Percentiles rank a stretch among this genome's conserved stretches.
These are phyloP conservation scores for Entrophospora sp. DNA, from an alignment of 192 early-diverging fungal species.

Conservation along the genomic window DNA sequence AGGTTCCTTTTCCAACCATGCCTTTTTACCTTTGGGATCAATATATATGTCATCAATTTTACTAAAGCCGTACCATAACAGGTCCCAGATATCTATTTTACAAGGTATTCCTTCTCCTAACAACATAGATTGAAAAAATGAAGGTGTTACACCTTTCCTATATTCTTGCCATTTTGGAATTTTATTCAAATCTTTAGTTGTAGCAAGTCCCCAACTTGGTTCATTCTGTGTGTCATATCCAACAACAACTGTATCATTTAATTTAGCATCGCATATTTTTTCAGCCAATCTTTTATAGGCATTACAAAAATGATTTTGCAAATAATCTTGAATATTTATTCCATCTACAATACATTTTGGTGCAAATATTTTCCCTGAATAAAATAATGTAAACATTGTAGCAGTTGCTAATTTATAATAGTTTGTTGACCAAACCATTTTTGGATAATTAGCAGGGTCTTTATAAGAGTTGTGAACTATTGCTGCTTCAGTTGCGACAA, in stretches of 20 bases:
- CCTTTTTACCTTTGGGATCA: slow-evolving; percentile 36
- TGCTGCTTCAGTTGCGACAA: slow-evolving; percentile 67
- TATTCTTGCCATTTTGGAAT: slow-evolving; percentile 34
- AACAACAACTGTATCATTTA: slow-evolving; percentile 43
- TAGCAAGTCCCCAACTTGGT: slow-evolving; percentile 47
- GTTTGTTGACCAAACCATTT: slow-evolving; percentile 80
- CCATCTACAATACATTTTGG: slow-evolving; percentile 45
- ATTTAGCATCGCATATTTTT: slow-evolving; percentile 30
- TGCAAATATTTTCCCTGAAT: slow-evolving; percentile 64
- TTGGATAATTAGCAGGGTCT: slow-evolving; percentile 21
- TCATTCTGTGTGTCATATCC: slow-evolving; percentile 81
- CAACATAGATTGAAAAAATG: slow-evolving; percentile 42
- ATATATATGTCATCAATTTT: slow-evolving; percentile 26
- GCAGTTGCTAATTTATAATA: slow-evolving; percentile 75
- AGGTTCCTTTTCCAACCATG: slow-evolving; percentile 54
- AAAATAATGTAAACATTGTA: slow-evolving; percentile 84
- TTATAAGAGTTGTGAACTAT: slow-evolving; percentile 65
- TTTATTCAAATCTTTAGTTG: slow-evolving; percentile 32
- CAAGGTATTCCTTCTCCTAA: slow-evolving; percentile 37
- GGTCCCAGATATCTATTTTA: slow-evolving; percentile 40
- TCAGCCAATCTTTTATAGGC: slow-evolving; percentile 35
- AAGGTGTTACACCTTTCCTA: slow-evolving; percentile 44
- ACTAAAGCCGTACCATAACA: slow-evolving; percentile 42
- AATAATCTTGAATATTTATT: slow-evolving; percentile 48
- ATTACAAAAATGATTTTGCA: slow-evolving; percentile 44